Evolutionary conservation across 192 early-diverging fungal genomes (phyloP).

Genomic region (Gaertneriomyces sp.): DNA sequence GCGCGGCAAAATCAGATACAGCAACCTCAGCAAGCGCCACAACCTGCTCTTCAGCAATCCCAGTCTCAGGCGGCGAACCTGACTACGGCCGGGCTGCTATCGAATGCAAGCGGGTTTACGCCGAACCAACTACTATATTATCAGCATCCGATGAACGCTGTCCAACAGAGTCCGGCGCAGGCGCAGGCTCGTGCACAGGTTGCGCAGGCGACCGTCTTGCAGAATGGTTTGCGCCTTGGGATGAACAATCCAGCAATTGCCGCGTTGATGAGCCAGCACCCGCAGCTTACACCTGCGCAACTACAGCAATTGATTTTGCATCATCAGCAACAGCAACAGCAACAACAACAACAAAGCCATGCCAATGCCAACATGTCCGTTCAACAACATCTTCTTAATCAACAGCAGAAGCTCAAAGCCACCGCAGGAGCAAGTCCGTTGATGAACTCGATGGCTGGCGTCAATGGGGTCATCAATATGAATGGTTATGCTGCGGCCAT

Average conservation of each 20-base stretch:
- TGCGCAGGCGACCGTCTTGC: slow-evolving; percentile 4
- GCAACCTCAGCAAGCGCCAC: slow-evolving; percentile 5
- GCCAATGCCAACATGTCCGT: not conserved
- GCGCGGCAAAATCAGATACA: slow-evolving; percentile 19
- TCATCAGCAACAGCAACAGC: slow-evolving; percentile 26
- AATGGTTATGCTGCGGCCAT: not conserved
- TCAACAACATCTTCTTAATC: slow-evolving; percentile 15
- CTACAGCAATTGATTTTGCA: slow-evolving; percentile 18
- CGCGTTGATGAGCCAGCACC: not conserved
- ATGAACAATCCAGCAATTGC: slow-evolving; percentile 12
- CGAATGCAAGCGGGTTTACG: slow-evolving; percentile 19
- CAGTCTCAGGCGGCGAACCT: not conserved
- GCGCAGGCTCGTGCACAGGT: slow-evolving; percentile 19
- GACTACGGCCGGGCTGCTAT: not conserved
- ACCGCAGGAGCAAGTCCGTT: slow-evolving; percentile 2
- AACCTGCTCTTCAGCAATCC: not conserved
- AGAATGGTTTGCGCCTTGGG: not conserved
- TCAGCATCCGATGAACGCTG: slow-evolving; percentile 15
- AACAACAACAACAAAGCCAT: slow-evolving; percentile 10
- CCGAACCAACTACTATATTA: slow-evolving; percentile 26
- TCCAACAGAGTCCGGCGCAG: slow-evolving; percentile 2
- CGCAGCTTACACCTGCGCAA: slow-evolving; percentile 11
- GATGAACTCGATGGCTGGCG: not conserved
- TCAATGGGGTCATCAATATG: not conserved
- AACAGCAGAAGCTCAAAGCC: slow-evolving; percentile 23